Evolutionary conservation across 306 rosid species (phyloP), one percentile per base, ranked within the genome.

Genomic region (Hippophae tibetana): DNA sequence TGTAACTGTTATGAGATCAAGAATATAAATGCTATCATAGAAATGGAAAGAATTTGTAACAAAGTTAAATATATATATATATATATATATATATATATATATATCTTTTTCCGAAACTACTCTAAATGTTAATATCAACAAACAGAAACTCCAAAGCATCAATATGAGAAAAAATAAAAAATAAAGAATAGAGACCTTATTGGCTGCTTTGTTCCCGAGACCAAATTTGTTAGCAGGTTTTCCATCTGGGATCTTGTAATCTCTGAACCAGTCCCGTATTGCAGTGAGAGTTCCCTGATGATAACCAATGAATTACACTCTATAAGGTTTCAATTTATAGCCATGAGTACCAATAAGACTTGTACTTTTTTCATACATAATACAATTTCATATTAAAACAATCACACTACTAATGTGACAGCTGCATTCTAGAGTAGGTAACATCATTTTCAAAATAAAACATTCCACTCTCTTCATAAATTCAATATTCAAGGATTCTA

Each of bases 141-240:
- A 43, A 64, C 25, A 66, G 41, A 3, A 46, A 69, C 42, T 7
- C 45, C 50, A 45, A 44, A 65, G 68, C 56, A 60, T 31, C 38
- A 31, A n/a, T 31, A n/a, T 40, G 57, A 63, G 9, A 42, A 49
- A 12, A 7, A 61, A 43, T 13, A 52, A 55, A 70, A 47, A 18
- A 25, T 5, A 18, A 50, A 46, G 46, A 3, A 10, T 49, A 62
- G 47, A 52, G 78, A 90, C 97, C 95, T 81, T 90, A 75, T 84
- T 70, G 52, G 86, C 88, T 27, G 97, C 86, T 71, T 78, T 69
- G 88, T 86, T 86, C 51, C 94, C 95, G 48, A 90, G 95, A 65
- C 97, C 97, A 81, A 90, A 90, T 65, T 71, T 84, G 81, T 90
- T 90, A 56, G 97, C 97, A 59, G 95, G 95, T 74, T 90, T 90